These are phyloP conservation scores for Lecanicillium sp. DNA, from an alignment of 2,329 filamentous ascomycete species.

Conservation along the genomic window DNA sequence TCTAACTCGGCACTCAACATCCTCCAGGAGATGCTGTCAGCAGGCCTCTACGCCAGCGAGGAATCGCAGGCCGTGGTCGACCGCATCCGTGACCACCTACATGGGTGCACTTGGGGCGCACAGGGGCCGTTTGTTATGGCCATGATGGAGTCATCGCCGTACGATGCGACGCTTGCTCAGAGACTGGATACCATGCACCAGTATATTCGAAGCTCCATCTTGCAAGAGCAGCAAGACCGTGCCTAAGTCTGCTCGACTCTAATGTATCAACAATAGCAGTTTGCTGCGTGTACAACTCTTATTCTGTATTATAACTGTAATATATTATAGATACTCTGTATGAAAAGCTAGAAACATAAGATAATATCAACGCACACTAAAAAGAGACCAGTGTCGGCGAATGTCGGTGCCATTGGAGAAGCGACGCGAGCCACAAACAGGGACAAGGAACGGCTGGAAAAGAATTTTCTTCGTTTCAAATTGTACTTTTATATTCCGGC, in stretches of 20 bases:
- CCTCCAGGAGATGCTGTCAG: conserved; percentile 59
- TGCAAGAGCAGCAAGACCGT: conserved; percentile 1
- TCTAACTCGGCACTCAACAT: conserved; percentile 47
- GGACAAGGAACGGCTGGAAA: too few relatives aligned
- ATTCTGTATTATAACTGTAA: conserved; percentile 5
- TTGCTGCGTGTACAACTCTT: conserved; percentile 7
- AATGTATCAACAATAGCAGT: neutral
- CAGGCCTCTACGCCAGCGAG: conserved; percentile 52
- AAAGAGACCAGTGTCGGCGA: too few relatives aligned
- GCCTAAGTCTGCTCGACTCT: neutral
- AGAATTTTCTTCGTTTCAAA: too few relatives aligned
- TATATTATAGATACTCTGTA: neutral
- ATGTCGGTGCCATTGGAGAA: too few relatives aligned
- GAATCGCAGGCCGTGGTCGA: conserved; percentile 23
- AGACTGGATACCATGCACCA: conserved; percentile 24
- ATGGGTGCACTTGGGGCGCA: conserved; percentile 30
- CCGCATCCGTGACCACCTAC: conserved; percentile 28
- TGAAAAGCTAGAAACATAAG: neutral
- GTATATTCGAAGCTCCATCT: conserved; percentile 11
- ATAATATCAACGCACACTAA: neutral
- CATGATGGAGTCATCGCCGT: conserved; percentile 32
- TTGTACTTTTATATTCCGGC: too few relatives aligned
- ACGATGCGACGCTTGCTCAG: conserved; percentile 23
- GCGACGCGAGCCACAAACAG: too few relatives aligned
- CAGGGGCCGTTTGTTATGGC: conserved; percentile 35